phyloP scores from a whole-genome alignment of 768 basidiomycete species.

The Lactifluus echinatus region DNA sequence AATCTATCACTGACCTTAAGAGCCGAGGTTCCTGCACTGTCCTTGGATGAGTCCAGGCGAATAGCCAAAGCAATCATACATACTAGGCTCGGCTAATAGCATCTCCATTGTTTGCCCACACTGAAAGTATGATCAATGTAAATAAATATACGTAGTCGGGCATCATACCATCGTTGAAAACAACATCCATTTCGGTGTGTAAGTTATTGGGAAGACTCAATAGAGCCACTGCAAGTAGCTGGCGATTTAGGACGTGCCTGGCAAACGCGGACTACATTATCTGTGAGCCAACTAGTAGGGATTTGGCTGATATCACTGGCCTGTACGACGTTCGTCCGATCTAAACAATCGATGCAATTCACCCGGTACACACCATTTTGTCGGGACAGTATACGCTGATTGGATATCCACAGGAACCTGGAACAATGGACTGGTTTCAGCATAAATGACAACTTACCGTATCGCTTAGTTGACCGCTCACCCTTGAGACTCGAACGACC shows the following conservation, averaged over 20 bases:
- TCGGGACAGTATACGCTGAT: slow-evolving; percentile 57
- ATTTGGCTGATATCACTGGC: slow-evolving; percentile 28
- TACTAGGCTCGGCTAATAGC: slow-evolving; percentile 85
- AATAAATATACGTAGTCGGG: background rate
- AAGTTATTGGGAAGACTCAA: slow-evolving; percentile 44
- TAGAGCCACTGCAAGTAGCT: slow-evolving; percentile 66
- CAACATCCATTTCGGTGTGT: slow-evolving; percentile 54
- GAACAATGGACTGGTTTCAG: background rate
- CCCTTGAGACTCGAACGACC: slow-evolving; percentile 76
- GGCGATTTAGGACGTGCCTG: slow-evolving; percentile 66
- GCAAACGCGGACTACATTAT: slow-evolving; percentile 79
- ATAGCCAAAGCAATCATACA: slow-evolving; percentile 25
- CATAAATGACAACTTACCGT: background rate
- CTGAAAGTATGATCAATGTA: slow-evolving; percentile 30
- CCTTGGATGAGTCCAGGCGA: slow-evolving; percentile 18
- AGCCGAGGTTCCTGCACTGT: slow-evolving; percentile 89
- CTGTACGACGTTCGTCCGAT: slow-evolving; percentile 92
- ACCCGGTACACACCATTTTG: slow-evolving; percentile 85
- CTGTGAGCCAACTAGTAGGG: slow-evolving; percentile 5
- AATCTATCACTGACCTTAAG: slow-evolving; percentile 56
- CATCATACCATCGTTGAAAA: slow-evolving; percentile 66
- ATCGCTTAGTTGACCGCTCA: slow-evolving; percentile 28
- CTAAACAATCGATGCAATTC: slow-evolving; percentile 94
- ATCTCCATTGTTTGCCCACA: slow-evolving; percentile 99
- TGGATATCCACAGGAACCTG: slow-evolving; percentile 80